A percentile compares a stretch with the other conserved stretches of the same genome.
Conservation (phyloP, 2,329 filamentous ascomycete species). For the Ophiosphaerella korrae region DNA sequence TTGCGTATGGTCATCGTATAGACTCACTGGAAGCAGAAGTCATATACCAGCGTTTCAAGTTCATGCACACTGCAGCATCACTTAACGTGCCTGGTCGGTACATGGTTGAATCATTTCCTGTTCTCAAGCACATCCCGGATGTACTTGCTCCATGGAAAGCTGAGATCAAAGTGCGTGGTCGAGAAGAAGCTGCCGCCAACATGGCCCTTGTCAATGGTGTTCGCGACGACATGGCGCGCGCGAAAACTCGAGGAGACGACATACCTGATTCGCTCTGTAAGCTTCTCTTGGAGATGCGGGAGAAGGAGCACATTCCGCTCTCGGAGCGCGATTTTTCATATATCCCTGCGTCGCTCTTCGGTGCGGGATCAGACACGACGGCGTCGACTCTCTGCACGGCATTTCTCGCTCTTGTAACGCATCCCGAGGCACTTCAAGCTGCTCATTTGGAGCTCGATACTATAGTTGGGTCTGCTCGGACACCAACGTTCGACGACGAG, state of each 20-base stretch:
- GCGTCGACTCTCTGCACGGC: conserved; percentile 55
- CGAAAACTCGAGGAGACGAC: conserved; percentile 37
- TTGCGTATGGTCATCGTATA: conserved; percentile 58
- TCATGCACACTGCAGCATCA: conserved; percentile 56
- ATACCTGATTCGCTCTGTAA: conserved; percentile 53
- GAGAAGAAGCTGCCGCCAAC: conserved; percentile 48
- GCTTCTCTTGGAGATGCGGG: conserved; percentile 49
- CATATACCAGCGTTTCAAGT: conserved; percentile 54
- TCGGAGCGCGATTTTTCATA: conserved; percentile 52
- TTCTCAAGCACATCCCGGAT: conserved; percentile 52
- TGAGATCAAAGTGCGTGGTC: conserved; percentile 49
- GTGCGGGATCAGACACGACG: conserved; percentile 59
- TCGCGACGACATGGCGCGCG: conserved; percentile 45
- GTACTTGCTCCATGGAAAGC: conserved; percentile 56
- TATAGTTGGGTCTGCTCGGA: conserved; percentile 36
- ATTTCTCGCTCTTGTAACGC: conserved; percentile 56
- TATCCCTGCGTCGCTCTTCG: conserved; percentile 53
- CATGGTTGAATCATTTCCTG: conserved; percentile 54
- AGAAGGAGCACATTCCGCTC: conserved; percentile 48
- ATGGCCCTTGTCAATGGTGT: conserved; percentile 51
- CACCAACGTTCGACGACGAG: conserved; percentile 47
- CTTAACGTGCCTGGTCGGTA: conserved; percentile 55
- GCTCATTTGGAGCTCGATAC: conserved; percentile 52
- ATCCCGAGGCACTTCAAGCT: conserved; percentile 50
- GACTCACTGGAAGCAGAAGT: conserved; percentile 55